phyloP scores from a whole-genome alignment of 1,284 basidiomycete species.

The Naganishia sp. region DNA sequence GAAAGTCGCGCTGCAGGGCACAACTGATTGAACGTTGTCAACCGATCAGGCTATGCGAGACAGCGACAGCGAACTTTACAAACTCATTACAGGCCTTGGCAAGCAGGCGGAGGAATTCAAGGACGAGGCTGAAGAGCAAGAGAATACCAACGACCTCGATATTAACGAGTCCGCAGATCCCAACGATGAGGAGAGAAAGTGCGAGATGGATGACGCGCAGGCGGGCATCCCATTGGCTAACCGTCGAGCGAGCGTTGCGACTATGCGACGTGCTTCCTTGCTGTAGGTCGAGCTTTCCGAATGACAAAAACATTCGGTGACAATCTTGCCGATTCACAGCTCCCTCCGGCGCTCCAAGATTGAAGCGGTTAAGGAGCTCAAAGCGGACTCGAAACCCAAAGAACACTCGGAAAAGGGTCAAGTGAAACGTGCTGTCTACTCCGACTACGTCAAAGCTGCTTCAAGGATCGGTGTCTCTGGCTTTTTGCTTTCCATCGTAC shows the following conservation, averaged over 20 bases:
- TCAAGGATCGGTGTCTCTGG: slow-evolving; percentile 69
- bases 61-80: slow-evolving; percentile 69
- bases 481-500: slow-evolving; percentile 64
- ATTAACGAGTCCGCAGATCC: slow-evolving; percentile 37
- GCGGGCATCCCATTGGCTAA: slow-evolving; percentile 41
- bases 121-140: slow-evolving; percentile 54
- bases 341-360: slow-evolving; percentile 51
- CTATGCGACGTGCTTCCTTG: slow-evolving; percentile 49
- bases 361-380: slow-evolving; percentile 52
- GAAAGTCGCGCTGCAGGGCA: neutral
- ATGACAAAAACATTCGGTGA: neutral
- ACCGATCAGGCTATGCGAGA: slow-evolving; percentile 60
- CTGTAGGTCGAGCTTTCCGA: slow-evolving; percentile 10
- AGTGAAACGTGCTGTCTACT: slow-evolving; percentile 76
- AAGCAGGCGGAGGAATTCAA: slow-evolving; percentile 50
- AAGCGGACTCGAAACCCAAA: slow-evolving; percentile 58
- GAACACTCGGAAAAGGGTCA: slow-evolving; percentile 81
- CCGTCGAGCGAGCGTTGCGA: slow-evolving; percentile 44
- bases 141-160: slow-evolving; percentile 38
- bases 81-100: slow-evolving; percentile 66
- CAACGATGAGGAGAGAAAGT: slow-evolving; percentile 27
- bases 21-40: neutral
- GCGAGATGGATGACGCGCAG: slow-evolving; percentile 41
- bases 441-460: slow-evolving; percentile 75
- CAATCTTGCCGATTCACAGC: slow-evolving; percentile 29